Conservation (phyloP, 148 eudicot genomes). For the Tetragonia tetragonoides region DNA sequence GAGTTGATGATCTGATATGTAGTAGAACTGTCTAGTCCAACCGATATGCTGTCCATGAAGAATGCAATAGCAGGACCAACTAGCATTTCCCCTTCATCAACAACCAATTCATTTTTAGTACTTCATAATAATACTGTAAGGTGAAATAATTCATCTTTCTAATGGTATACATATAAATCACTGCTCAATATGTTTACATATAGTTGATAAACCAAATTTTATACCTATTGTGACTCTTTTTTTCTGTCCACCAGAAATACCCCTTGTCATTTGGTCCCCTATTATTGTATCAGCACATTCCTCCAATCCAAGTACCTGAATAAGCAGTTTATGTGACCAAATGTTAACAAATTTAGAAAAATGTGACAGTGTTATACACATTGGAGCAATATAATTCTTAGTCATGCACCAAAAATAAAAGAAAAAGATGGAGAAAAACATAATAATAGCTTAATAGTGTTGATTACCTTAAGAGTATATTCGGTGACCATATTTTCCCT, state of each 20-base stretch:
- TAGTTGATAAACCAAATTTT: background rate
- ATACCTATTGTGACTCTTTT: constrained; percentile 31
- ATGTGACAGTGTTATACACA: background rate
- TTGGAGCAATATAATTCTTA: background rate
- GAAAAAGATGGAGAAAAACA: too few relatives aligned
- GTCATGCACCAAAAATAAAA: too few relatives aligned
- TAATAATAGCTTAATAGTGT: background rate
- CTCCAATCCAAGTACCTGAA: constrained; percentile 22
- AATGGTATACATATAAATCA: background rate
- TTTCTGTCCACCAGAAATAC: constrained; percentile 35
- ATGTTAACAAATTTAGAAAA: too few relatives aligned
- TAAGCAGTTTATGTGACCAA: too few relatives aligned
- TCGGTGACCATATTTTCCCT: constrained; percentile 35
- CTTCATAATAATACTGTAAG: too few relatives aligned
- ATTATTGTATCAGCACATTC: constrained; percentile 30
- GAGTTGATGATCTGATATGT: constrained; percentile 44
- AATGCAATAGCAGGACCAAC: constrained; percentile 43
- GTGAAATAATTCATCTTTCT: background rate
- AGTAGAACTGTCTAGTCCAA: constrained; percentile 49
- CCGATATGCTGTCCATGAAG: constrained; percentile 49
- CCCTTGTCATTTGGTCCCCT: constrained; percentile 28
- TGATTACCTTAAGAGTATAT: constrained; percentile 40
- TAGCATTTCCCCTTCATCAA: constrained; percentile 40
- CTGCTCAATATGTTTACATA: background rate
- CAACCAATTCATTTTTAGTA: too few relatives aligned